Evolutionary conservation across 805 yeast species (phyloP), one percentile per base, ranked within the genome.

Genomic region (Blastobotrys chiropterorum): DNA sequence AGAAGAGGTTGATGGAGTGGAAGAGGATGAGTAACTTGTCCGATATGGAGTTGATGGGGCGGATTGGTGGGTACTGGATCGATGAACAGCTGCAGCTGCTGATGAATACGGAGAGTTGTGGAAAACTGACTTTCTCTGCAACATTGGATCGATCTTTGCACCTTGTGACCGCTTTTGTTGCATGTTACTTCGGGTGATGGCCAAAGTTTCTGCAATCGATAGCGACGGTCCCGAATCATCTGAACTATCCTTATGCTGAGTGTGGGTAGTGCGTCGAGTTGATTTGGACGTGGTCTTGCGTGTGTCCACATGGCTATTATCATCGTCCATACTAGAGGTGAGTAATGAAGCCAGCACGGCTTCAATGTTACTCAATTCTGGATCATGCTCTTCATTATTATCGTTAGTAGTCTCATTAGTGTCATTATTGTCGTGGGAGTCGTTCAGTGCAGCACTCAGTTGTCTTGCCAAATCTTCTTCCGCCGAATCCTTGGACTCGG

Each of bases 161-260:
- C 53, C 53, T 13, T 52, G 46, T 11, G 48, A 38, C 34, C 34
- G 34, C 47, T 46, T 52, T 15, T 49, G 49, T n/a, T 38, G 31
- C 54, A 58, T 54, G 38, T 49, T 49, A 21, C 52, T 44, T 15
- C 62, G 42, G 7, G 58, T 78, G 49, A 78, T 58, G 0, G 85
- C 85, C 56, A 81, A 64, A 1, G 84, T 78, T 56, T 81, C 83
- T 0, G 85, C 85, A 47, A 81, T 80, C 1, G 85, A 76, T 26
- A 79, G 48, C 16, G 38, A 20, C 4, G n/a, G 44, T 16, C 45
- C 45, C 38, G 39, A 38, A 7, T 31, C 41, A 7, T 31, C 41
- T 19, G 38, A 34, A 16, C 15, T 22, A 4, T 34, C 21, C 21
- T 44, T 19, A n/a, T 34, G 49, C 19, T 46, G 49, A 13, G 34